Base-by-base conservation (phyloP, 73 alveolate genomes). In the Stentor roeselii region DNA sequence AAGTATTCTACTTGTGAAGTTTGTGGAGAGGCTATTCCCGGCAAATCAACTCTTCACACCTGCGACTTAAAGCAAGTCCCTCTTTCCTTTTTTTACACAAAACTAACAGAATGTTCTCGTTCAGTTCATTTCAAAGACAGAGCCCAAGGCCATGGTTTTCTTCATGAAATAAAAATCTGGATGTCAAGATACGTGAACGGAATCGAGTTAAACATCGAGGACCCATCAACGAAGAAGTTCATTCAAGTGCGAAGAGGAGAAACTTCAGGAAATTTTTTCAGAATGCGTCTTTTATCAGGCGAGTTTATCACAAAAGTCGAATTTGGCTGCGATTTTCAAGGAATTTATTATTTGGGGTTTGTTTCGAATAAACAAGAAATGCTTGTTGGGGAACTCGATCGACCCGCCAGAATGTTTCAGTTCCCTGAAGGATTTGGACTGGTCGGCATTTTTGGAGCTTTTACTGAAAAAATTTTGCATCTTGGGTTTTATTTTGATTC, bases 301-400 rank as follows among this genome's bases (percentile, higher is more conserved):
- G 80, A 67, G 80, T 67, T 21, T 67, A 67, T 67, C 21, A 67
- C 80, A 67, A 34, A 2, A 27, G 41, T 67, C 11, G 80, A 67
- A n/a, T 67, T 27, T 67, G 80, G 80, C 80, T 67, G 80, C 41
- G 80, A 67, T 67, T 67, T 67, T 67, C 80, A 67, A 27, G 80
- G 80, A 34, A 21, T 67, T 36, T 67, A 21, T 67, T 67, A 21
- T 32, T 67, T 67, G 2, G 41, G 41, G 14, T 32, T 67, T 27
- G 37, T 40, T 27, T 27, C 15, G 21, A 67, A 40, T 0, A 67
- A 67, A 27, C 21, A 32, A 67, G 21, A 21, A 21, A n/a, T 67
- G 67, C 6, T 50, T 21, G 34, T 67, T 21, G 80, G 80, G 37
- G 80, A 67, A 30, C 15, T 21, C 27, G 27, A 34, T 21, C 21